Evolutionary conservation across 805 yeast species (phyloP), one percentile per base, ranked within the genome.

Genomic region (Yarrowia sp.): DNA sequence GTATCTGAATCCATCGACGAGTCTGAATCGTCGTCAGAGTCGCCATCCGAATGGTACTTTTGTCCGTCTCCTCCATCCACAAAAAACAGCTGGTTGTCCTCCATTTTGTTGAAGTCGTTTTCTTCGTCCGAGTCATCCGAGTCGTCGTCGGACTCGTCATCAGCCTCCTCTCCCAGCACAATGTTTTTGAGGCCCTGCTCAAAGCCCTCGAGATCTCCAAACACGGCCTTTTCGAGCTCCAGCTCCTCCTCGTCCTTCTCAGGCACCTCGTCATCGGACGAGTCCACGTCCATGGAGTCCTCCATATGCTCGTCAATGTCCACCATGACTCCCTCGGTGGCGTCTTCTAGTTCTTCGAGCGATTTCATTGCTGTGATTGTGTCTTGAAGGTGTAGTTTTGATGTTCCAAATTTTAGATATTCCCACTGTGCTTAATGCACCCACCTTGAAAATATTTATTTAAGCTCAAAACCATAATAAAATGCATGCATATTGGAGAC

Each of bases 161-260:
- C 77, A 9, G 74, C 78, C 0, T 71, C 76, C 0, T 72, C 76
- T 4, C 73, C 80, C 65, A 79, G 84, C 71, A 88, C 91, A 63
- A 87, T 79, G 68, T 84, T 83, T 68, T 83, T 86, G 74, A 91
- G 80, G 69, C 87, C 89, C 39, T 77, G 74, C 73, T 87, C 90
- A 79, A 90, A 89, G 38, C 94, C 89, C 67, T 86, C 89, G 3
- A 83, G 72, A 75, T 95, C 98, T 15, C 99, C 98, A 78, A 95
- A 93, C 4, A 95, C 97, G 14, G 91, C 82, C 76, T 85, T 90
- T 70, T 93, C 97, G 63, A 95, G 83, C 68, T 80, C 84, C 50
- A 87, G 72, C 77, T 95, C 99, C 76, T 92, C 97, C 64, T 85
- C 88, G 76, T 91, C 96, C 72, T 95, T 94, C 39, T 89, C 89